Conservation (phyloP, 176 grass and related monocot species). For the Oryza nivara region DNA sequence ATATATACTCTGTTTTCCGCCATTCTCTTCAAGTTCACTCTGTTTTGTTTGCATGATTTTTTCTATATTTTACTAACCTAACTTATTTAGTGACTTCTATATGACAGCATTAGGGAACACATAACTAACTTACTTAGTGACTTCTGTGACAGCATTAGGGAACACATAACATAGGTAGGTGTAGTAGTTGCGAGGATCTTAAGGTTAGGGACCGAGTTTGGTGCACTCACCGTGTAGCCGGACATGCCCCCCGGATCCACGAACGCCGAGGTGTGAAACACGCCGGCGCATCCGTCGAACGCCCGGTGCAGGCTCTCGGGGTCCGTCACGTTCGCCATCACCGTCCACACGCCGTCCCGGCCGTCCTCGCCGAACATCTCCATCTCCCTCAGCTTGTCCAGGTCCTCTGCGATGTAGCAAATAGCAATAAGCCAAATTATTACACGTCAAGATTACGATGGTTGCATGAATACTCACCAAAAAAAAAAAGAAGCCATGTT, state of each 20-base stretch:
- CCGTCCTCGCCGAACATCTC: constrained; percentile 97
- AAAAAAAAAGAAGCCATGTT: not conserved
- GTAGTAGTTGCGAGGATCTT: no score
- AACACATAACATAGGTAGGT: no score
- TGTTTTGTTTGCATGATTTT: not conserved
- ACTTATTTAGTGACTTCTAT: not conserved
- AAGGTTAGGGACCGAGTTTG: not conserved
- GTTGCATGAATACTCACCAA: not conserved
- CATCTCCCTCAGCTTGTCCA: constrained; percentile 97
- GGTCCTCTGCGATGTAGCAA: constrained; percentile 67
- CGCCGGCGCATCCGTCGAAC: constrained; percentile 83
- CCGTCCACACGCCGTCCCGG: constrained; percentile 84
- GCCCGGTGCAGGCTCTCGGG: constrained; percentile 75
- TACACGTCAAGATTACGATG: not conserved
- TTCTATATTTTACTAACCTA: not conserved
- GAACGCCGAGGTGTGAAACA: constrained; percentile 93
- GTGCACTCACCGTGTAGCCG: constrained; percentile 74
- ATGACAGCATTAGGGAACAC: not conserved
- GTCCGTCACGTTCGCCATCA: constrained; percentile 91
- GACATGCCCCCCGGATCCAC: constrained; percentile 85
- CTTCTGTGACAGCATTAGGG: not conserved
- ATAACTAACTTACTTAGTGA: not conserved
- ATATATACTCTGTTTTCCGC: not conserved
- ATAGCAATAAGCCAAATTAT: not conserved
- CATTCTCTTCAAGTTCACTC: not conserved